Conservation (phyloP, 331 rosid species). For the Telfairia occidentalis region DNA sequence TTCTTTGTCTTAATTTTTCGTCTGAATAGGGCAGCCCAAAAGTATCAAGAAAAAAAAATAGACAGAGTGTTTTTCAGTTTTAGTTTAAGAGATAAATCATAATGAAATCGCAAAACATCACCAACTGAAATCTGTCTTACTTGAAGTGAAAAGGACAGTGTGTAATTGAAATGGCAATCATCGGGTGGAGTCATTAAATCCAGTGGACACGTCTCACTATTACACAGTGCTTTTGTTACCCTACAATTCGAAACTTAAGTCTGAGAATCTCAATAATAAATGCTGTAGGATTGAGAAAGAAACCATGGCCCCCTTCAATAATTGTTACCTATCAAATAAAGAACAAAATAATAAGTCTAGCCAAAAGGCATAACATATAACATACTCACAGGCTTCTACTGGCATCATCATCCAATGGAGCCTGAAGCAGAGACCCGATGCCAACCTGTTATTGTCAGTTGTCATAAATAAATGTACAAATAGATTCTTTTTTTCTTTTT, state of each 20-base stretch:
- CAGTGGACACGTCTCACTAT: conserved; percentile 64
- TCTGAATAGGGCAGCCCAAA: neutral
- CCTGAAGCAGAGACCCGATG: conserved; percentile 82
- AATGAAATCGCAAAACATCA: neutral
- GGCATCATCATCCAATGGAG: conserved; percentile 75
- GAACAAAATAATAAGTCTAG: conserved; percentile 6
- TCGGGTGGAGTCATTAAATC: conserved; percentile 97
- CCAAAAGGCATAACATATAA: conserved; percentile 11
- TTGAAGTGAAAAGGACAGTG: conserved; percentile 92
- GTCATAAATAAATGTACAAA: neutral
- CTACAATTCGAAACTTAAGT: conserved; percentile 34
- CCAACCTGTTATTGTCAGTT: conserved; percentile 60
- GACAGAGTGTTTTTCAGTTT: neutral
- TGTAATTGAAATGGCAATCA: conserved; percentile 96
- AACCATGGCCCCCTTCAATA: neutral
- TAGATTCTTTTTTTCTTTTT: neutral
- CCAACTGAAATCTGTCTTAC: conserved; percentile 38
- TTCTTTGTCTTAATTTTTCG: neutral
- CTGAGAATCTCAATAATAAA: conserved; percentile 2
- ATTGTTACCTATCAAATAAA: conserved; percentile 6
- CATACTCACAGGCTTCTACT: conserved; percentile 68
- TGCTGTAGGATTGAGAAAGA: conserved; percentile 7
- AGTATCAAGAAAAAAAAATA: neutral
- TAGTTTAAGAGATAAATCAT: neutral
- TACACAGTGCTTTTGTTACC: conserved; percentile 73